Evolutionary conservation across 164 flowering plant species (phyloP).

Genomic region (Paratinospora sagittata): DNA sequence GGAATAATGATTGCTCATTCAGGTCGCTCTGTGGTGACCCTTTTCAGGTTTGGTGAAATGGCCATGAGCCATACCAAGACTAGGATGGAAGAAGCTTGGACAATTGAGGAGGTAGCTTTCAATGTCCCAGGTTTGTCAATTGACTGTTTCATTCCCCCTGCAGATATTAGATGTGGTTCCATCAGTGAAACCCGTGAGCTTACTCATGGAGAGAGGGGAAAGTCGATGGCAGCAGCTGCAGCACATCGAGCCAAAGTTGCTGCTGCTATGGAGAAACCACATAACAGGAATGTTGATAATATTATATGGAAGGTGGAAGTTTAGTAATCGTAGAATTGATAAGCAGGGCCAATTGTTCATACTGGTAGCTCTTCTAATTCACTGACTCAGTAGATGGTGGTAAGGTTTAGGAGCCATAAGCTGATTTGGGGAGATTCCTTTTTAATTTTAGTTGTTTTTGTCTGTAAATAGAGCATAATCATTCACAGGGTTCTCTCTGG

Average conservation of each 20-base stretch:
- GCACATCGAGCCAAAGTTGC: conserved; percentile 66
- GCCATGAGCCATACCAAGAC: conserved; percentile 75
- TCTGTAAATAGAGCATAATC: conserved; percentile 57
- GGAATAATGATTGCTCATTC: conserved; percentile 70
- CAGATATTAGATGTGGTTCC: conserved; percentile 57
- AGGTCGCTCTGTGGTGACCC: conserved; percentile 53
- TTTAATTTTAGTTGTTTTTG: conserved; percentile 26
- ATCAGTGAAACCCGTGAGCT: conserved; percentile 67
- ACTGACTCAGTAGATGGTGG: conserved; percentile 34
- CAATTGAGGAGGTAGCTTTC: conserved; percentile 64
- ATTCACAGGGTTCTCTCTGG: conserved; percentile 36
- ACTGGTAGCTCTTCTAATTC: conserved; percentile 35
- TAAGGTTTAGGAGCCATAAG: conserved; percentile 21
- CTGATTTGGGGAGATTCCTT: conserved; percentile 10
- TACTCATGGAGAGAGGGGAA: conserved; percentile 57
- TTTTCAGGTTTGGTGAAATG: conserved; percentile 61
- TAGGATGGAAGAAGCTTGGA: conserved; percentile 64
- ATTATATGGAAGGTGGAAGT: conserved; percentile 63
- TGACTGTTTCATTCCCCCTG: conserved; percentile 70
- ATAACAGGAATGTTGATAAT: conserved; percentile 31
- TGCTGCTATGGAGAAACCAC: conserved; percentile 52
- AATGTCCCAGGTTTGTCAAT: conserved; percentile 55
- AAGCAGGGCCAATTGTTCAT: conserved; percentile 48
- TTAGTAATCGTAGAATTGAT: conserved; percentile 25
- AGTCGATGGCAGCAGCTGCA: conserved; percentile 32